Conservation (phyloP, 176 grass and related monocot genomes). For the Lolium rigidum region DNA sequence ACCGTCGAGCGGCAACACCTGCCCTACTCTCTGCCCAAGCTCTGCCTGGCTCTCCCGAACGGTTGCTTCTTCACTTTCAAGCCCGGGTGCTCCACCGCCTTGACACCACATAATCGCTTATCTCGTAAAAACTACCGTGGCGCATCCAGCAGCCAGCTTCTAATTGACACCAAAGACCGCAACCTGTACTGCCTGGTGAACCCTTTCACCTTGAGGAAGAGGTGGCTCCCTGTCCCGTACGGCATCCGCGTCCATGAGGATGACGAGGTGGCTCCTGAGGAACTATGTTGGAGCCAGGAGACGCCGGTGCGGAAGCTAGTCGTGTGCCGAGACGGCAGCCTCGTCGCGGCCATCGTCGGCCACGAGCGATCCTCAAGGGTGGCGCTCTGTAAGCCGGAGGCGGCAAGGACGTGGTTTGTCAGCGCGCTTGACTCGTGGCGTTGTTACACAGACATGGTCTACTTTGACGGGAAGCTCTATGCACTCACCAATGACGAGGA, state of each 20-base stretch:
- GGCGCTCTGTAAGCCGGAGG: not conserved
- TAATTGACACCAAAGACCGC: not conserved
- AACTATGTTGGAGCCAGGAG: no score
- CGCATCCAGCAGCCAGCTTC: not conserved
- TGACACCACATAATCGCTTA: no score
- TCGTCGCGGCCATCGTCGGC: slow-evolving; percentile 11
- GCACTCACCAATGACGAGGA: not conserved
- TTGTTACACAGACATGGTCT: slow-evolving; percentile 33
- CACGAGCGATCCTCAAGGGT: slow-evolving; percentile 29
- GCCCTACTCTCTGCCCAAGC: not conserved
- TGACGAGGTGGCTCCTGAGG: not conserved
- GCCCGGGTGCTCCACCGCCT: not conserved
- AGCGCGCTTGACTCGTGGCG: slow-evolving; percentile 1
- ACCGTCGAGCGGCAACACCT: not conserved
- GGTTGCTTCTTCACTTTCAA: not conserved
- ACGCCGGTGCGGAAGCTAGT: slow-evolving; percentile 12
- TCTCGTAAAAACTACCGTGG: not conserved
- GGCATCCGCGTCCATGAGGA: not conserved
- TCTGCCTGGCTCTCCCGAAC: not conserved
- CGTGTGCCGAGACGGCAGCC: not conserved
- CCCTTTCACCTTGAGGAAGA: not conserved
- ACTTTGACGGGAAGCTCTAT: not conserved
- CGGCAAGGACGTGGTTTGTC: not conserved
- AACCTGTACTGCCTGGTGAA: not conserved
- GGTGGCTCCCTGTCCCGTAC: not conserved